These are phyloP conservation scores for Populus hybrid DNA, from an alignment of 441 rosid genomes.

Conservation along the genomic window DNA sequence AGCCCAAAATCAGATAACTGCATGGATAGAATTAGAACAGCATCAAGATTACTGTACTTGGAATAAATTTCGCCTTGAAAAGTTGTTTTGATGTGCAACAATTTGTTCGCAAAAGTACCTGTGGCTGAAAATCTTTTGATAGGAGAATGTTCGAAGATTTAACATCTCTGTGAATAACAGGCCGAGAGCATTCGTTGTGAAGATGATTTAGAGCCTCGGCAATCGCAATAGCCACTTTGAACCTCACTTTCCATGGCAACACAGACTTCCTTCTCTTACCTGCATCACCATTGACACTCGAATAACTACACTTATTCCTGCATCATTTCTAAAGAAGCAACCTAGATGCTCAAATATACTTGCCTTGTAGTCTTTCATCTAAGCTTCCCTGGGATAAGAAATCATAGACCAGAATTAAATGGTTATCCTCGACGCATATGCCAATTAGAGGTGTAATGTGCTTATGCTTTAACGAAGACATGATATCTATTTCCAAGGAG, in stretches of 20 bases:
- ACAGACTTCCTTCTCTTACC: conserved; percentile 22
- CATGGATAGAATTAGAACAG: neutral
- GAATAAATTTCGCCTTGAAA: neutral
- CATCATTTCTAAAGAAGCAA: neutral
- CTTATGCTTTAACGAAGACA: conserved; percentile 54
- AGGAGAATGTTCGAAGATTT: conserved; percentile 86
- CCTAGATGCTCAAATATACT: neutral
- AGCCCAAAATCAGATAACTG: conserved; percentile 90
- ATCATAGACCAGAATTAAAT: conserved; percentile 63
- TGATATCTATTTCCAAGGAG: conserved; percentile 60
- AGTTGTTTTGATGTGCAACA: neutral
- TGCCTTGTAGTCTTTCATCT: conserved; percentile 62
- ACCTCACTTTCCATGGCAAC: conserved; percentile 64
- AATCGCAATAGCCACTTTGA: conserved; percentile 48
- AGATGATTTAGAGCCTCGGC: conserved; percentile 74
- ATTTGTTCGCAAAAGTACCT: conserved; percentile 37
- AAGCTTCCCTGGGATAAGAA: conserved; percentile 66
- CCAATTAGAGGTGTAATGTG: conserved; percentile 62
- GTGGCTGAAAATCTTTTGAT: conserved; percentile 59
- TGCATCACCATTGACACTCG: conserved; percentile 21
- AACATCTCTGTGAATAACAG: conserved; percentile 34
- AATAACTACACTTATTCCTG: neutral
- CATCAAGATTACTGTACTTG: neutral
- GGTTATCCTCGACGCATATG: conserved; percentile 42
- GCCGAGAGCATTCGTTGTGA: conserved; percentile 41